Evolutionary conservation across 2,329 filamentous ascomycete species (phyloP), one percentile per base, ranked within the genome.

Genomic region (Hortaea sp.): DNA sequence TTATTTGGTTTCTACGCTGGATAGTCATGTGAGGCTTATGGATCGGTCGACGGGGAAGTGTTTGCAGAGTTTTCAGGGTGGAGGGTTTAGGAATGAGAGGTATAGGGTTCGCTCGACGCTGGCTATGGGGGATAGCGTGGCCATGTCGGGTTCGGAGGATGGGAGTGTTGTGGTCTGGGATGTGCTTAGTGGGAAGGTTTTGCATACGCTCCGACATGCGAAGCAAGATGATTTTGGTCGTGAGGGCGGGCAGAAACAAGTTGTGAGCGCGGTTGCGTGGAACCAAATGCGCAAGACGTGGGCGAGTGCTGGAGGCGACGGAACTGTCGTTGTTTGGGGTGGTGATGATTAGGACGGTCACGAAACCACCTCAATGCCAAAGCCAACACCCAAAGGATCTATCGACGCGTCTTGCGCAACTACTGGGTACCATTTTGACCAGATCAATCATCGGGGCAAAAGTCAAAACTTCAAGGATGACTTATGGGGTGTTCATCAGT

Each of bases 81-180:
- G 70, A 0, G 53, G 57, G 3, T 73, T 77, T 57, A 69, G 70
- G 55, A 94, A 92, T 61, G 77, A 76, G 51, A 79, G 82, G 41
- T 69, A 92, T 50, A 73, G 88, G n/a, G 74, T 94, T 30, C 80
- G 88, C 64, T 82, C 82, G 35, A 73, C 85, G 4, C 70, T 95
- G 46, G 89, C 86, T 1, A 75, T 79, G 29, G 81, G 77, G 52
- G 90, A 95, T 66, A 81, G 78, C 49, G 82, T 84, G 42, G 86
- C 92, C 1, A 59, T 95, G 3, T 84, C 80, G 43, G 90, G 90
- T 6, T 88, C 88, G 58, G 89, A 95, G 66, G 72, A 83, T 50
- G 85, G 84, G 2, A 73, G 73, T 57, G 66, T 88, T 6, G 82
- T 82, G 70, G 86, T 80, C 1, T 97, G 90, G 90, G 88, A 95